Evolutionary conservation across 176 grass and related monocot species (phyloP), one percentile per base, ranked within the genome.

Genomic region (Stipa capillata): DNA sequence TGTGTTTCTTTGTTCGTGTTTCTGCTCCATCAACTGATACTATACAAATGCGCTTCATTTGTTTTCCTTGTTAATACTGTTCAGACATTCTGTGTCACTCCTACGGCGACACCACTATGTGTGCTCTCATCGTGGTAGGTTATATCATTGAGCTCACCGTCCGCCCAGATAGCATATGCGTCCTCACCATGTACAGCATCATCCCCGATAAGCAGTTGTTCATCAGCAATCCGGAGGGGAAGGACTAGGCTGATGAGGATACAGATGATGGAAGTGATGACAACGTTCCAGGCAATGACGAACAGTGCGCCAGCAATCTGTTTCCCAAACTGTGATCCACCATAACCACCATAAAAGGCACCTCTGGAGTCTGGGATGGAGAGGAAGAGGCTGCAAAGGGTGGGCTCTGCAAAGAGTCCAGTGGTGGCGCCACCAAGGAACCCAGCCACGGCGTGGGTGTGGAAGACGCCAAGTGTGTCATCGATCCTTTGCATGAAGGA

Each of bases 401-500:
- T 49, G n/a, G 81, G 76, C 44, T 89, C 77, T 0, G 82, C 82
- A 2, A 89, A 72, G 51, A 89, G 87, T 18, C 87, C 87, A 1
- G 77, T 85, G 39, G 72, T 56, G 42, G 61, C 8, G n/a, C 87
- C 82, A 6, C 82, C 87, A 8, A 89, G 82, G 72, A 89, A 62
- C 16, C 87, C 87, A 32, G 87, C 82, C n/a, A 89, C 87, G 1
- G 82, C 87, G 0, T 89, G 87, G 55, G 82, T 89, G 79, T 90
- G 87, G 83, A 90, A 90, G 67, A 90, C 79, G 7, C 88, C 83
- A 20, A 90, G 73, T 0, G 74, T 90, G n/a, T 90, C 83, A 34
- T 86, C 88, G 17, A 90, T 82, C 66, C 43, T 64, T 68, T 86
- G 88, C 69, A 86, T 85, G 39, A 85, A 49, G 57, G 73, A 59